Percentiles rank a stretch among this genome's conserved stretches.
These are phyloP conservation scores for Buddleja alternifolia DNA, from an alignment of 257 asterid species.

Conservation along the genomic window DNA sequence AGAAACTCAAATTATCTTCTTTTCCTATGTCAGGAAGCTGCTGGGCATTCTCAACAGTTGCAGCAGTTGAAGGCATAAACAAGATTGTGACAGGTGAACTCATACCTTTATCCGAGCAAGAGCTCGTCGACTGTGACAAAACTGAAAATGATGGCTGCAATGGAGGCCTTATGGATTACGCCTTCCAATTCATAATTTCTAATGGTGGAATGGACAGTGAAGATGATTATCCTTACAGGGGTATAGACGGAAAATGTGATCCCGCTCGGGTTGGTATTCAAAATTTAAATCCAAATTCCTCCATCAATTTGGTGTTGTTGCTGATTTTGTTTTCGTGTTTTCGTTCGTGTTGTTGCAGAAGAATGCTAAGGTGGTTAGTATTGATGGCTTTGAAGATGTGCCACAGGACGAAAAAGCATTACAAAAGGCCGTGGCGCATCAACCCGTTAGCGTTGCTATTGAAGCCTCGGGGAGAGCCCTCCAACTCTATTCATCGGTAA, in stretches of 20 bases:
- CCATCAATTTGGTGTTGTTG: neutral
- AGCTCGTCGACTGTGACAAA: constrained; percentile 74
- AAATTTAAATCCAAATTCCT: neutral
- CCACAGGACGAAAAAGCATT: constrained; percentile 65
- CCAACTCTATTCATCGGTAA: constrained; percentile 71
- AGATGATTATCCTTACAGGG: constrained; percentile 73
- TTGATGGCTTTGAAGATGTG: constrained; percentile 83
- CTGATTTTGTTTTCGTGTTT: neutral
- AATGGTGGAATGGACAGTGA: constrained; percentile 87
- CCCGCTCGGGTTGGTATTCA: constrained; percentile 47
- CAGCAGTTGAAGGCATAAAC: constrained; percentile 69
- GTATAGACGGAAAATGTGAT: constrained; percentile 63
- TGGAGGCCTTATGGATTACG: constrained; percentile 87
- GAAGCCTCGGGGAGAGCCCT: constrained; percentile 85
- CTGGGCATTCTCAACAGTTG: constrained; percentile 86
- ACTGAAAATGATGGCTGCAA: constrained; percentile 60
- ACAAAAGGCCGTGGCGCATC: constrained; percentile 83
- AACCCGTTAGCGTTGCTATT: constrained; percentile 82
- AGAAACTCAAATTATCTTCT: too few relatives aligned
- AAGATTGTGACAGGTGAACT: constrained; percentile 64
- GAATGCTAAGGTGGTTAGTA: constrained; percentile 71
- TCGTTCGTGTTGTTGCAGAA: constrained; percentile 42
- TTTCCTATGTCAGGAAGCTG: constrained; percentile 58
- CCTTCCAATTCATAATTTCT: constrained; percentile 64
- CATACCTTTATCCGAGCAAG: constrained; percentile 69